Evolutionary conservation across 169 alveolate genomes (phyloP).

Genomic region (Plasmodium gaboni): DNA sequence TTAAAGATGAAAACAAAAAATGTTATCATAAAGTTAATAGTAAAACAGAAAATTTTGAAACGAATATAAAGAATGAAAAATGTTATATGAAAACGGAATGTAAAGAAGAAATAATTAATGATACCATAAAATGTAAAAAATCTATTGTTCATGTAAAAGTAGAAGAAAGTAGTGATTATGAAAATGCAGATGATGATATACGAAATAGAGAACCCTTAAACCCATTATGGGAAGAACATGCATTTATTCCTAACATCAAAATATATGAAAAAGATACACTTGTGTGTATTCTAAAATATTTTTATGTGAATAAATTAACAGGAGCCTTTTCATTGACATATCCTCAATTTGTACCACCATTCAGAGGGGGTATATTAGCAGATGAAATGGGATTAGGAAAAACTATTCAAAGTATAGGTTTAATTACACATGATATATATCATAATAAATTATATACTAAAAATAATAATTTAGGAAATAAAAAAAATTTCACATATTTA

Average conservation of each 20-base stretch:
- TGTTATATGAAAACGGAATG: not conserved
- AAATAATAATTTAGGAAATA: constrained; percentile 26
- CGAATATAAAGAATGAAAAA: not conserved
- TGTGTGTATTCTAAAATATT: constrained; percentile 59
- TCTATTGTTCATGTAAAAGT: not conserved
- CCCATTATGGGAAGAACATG: constrained; percentile 71
- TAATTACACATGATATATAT: constrained; percentile 84
- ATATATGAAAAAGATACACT: constrained; percentile 35
- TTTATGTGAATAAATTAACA: constrained; percentile 57
- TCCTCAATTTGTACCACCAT: constrained; percentile 66
- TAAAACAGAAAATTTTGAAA: not conserved
- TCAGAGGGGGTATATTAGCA: constrained; percentile 84
- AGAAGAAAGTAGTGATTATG: constrained; percentile 2
- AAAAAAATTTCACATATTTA: constrained; percentile 35
- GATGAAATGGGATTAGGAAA: constrained; percentile 99
- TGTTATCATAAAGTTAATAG: not conserved
- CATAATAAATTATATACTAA: constrained; percentile 39
- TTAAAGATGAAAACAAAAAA: not conserved
- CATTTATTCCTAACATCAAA: constrained; percentile 66
- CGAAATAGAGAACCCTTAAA: constrained; percentile 50
- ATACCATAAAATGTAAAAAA: not conserved
- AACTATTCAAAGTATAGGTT: constrained; percentile 96
- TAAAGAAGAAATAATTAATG: not conserved
- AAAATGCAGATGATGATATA: constrained; percentile 10
- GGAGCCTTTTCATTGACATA: constrained; percentile 63